These are phyloP conservation scores for Hyphodiscus sp. DNA, from an alignment of 2,329 filamentous ascomycete genomes.

Conservation along the genomic window DNA sequence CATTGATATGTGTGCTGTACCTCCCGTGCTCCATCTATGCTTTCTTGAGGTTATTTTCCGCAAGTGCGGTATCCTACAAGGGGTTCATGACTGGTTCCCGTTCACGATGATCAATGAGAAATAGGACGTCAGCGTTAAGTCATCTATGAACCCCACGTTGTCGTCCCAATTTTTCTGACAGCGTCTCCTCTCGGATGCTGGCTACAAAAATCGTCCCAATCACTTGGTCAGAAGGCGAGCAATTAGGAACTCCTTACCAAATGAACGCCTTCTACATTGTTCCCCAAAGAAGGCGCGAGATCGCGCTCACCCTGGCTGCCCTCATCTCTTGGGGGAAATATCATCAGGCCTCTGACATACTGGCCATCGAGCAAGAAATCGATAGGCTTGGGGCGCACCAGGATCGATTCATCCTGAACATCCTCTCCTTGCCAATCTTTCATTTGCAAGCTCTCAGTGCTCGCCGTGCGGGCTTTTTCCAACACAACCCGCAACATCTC, in stretches of 20 bases:
- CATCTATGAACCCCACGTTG: no score
- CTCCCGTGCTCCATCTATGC: no score
- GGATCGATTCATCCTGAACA: background rate
- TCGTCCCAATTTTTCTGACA: no score
- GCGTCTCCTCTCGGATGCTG: no score
- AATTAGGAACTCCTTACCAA: background rate
- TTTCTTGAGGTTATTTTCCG: no score
- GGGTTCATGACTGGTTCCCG: no score
- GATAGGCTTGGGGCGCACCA: background rate
- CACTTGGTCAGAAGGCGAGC: background rate
- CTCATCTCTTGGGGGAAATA: background rate
- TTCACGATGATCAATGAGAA: no score
- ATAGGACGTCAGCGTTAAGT: no score
- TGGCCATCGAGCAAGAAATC: background rate
- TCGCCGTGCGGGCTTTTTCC: background rate
- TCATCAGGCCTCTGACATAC: background rate
- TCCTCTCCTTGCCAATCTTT: background rate
- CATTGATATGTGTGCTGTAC: background rate
- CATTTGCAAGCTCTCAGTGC: background rate
- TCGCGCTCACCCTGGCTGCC: background rate
- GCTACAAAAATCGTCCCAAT: background rate
- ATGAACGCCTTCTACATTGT: background rate
- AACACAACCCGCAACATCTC: background rate
- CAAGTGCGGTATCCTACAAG: no score
- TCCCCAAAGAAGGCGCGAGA: background rate